Conservation (phyloP, 192 early-diverging fungal genomes). For the Coemansia asiatica region DNA sequence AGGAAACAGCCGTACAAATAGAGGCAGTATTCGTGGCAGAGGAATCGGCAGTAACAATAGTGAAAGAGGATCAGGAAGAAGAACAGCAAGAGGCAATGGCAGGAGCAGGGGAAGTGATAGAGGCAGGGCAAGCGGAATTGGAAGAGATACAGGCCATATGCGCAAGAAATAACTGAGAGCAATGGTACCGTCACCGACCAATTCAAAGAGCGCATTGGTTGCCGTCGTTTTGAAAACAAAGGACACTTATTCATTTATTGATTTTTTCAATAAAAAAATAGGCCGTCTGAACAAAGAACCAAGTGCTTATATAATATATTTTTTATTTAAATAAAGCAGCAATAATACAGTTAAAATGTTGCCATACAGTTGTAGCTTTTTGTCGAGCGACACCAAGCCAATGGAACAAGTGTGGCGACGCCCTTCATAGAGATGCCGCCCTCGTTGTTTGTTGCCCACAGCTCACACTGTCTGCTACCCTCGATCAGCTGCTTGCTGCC, state of each 20-base stretch:
- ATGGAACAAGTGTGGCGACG: constrained; percentile 48
- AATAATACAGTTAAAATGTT: no score
- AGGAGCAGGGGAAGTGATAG: not conserved
- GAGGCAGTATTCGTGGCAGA: not conserved
- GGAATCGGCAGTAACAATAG: constrained; percentile 8
- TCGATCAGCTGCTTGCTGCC: constrained; percentile 18
- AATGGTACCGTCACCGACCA: no score
- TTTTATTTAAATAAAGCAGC: no score
- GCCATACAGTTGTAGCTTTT: no score
- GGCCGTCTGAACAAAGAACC: not conserved
- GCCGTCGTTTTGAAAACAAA: no score
- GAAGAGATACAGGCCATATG: not conserved
- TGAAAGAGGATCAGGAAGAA: not conserved
- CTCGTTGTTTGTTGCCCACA: constrained; percentile 68
- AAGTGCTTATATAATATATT: no score
- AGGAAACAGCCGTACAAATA: not conserved
- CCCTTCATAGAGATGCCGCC: constrained; percentile 76
- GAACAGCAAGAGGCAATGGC: constrained; percentile 2
- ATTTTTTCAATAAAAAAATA: constrained; percentile 8
- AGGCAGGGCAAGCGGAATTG: not conserved
- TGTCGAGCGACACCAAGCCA: not conserved
- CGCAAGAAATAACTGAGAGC: no score
- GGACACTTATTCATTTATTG: not conserved
- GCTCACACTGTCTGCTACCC: constrained; percentile 56
- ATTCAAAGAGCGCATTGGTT: no score